Evolutionary conservation across 1,139 yeast species (phyloP), one percentile per base, ranked within the genome.

Genomic region (Blastobotrys malaysiensis): DNA sequence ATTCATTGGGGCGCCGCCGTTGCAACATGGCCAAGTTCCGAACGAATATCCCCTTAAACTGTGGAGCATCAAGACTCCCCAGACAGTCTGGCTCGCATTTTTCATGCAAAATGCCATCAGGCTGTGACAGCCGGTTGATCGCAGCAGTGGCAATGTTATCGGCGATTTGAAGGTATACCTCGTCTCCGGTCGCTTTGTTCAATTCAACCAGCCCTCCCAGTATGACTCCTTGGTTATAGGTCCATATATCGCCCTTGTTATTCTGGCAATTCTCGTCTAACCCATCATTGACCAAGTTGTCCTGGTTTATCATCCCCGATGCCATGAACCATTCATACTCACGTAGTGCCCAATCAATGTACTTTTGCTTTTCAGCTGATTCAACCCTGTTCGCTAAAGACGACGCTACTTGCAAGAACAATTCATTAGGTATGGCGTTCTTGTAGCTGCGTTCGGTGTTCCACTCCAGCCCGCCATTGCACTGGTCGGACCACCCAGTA

Each of bases 381-480:
- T 51, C 24, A 2, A 52, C 55, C 24, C 61, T 51, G 24, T 51
- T 53, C n/a, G 61, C 57, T 46, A 59, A 45, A 4, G 27, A 9
- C 2, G 59, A 57, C 5, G 55, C 56, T 3, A 59, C 44, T 1
- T 51, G 19, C 27, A 59, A 26, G 45, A 57, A 59, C 45, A 58
- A 52, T 46, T 59, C 61, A 36, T 59, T 59, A 46, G 62, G 50
- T 13, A 59, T 56, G 18, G 62, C 59, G 46, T 59, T 59, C 39
- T 57, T 57, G 48, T 59, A 59, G 19, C 48, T 48, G 11, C 46
- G 49, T 3, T 50, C 56, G 1, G 49, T 46, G 14, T 52, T 51
- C 59, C 60, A 57, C 55, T 56, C 52, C 2, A 57, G 49, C 5
- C 62, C 62, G n/a, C 62, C 61, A 16, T 50, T 53, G 43, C 62